phyloP scores from a whole-genome alignment of 441 rosid species.

The Flueggea neowawraea region DNA sequence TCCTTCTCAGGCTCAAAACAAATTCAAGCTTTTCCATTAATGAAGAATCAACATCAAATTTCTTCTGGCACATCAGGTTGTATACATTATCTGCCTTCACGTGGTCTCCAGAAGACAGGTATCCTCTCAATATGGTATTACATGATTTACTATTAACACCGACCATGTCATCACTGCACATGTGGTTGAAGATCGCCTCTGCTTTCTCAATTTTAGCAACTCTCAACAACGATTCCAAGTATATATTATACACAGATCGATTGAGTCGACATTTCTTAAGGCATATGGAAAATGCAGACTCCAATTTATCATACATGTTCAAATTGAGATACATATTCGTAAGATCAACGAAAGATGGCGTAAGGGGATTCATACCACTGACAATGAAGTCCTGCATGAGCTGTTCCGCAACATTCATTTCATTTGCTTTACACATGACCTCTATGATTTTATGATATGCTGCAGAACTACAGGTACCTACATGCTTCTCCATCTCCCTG shows the following conservation, averaged over 20 bases:
- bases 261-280: slow-evolving; percentile 59
- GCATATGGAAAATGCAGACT: slow-evolving; percentile 53
- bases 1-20: slow-evolving; percentile 51
- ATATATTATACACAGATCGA: slow-evolving; percentile 47
- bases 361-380: slow-evolving; percentile 63
- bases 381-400: slow-evolving; percentile 58
- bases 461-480: slow-evolving; percentile 48
- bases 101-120: slow-evolving; percentile 50
- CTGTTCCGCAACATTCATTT: slow-evolving; percentile 56
- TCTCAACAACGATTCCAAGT: slow-evolving; percentile 69
- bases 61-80: slow-evolving; percentile 65
- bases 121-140: slow-evolving; percentile 62
- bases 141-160: slow-evolving; percentile 47
- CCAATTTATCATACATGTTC: slow-evolving; percentile 57
- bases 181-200: slow-evolving; percentile 54
- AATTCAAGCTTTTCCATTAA: slow-evolving; percentile 64
- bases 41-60: slow-evolving; percentile 50
- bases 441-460: slow-evolving; percentile 83
- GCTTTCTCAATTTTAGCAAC: slow-evolving; percentile 53
- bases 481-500: slow-evolving; percentile 59
- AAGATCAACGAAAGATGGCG: slow-evolving; percentile 56
- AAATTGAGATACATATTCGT: slow-evolving; percentile 52
- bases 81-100: slow-evolving; percentile 61
- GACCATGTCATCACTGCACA: slow-evolving; percentile 47
- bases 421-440: slow-evolving; percentile 48